Conservation (phyloP, 495 filamentous ascomycete genomes). For the Penicillium goetzii region DNA sequence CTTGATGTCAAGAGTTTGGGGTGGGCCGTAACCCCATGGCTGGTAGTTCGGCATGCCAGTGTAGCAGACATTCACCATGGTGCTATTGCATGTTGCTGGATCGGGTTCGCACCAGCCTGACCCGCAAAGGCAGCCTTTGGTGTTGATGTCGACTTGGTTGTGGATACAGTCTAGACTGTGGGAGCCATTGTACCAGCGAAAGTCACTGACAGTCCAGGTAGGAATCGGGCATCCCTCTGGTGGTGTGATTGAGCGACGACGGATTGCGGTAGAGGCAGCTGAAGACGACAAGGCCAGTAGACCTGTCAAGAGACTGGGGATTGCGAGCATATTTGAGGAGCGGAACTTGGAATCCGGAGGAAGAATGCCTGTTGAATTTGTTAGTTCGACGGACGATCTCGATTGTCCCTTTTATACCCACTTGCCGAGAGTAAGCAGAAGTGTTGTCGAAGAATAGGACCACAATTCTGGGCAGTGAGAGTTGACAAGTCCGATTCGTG, state of each 20-base stretch:
- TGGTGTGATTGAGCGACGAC: conserved; percentile 33
- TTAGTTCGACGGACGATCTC: background rate
- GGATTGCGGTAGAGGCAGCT: background rate
- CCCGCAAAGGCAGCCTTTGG: conserved; percentile 38
- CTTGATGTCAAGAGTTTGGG: conserved; percentile 37
- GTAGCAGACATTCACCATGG: conserved; percentile 38
- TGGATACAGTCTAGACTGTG: conserved; percentile 44
- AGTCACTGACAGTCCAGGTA: conserved; percentile 37
- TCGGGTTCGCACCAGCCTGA: conserved; percentile 34
- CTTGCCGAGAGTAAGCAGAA: background rate
- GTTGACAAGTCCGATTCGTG: conserved; percentile 1
- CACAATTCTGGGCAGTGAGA: too few species aligned
- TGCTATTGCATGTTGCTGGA: conserved; percentile 37
- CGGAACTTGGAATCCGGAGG: background rate
- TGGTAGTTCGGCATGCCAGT: conserved; percentile 45
- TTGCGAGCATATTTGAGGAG: background rate
- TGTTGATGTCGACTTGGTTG: conserved; percentile 33
- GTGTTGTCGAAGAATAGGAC: background rate
- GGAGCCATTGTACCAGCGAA: conserved; percentile 42
- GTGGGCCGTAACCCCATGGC: conserved; percentile 42
- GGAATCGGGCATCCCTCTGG: conserved; percentile 41
- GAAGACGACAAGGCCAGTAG: conserved; percentile 13
- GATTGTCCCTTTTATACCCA: background rate
- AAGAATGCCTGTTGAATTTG: background rate
- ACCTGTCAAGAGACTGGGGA: conserved; percentile 12